Evolutionary conservation across 2,329 filamentous ascomycete genomes (phyloP).

Genomic region (Chaetomiaceae sp.): DNA sequence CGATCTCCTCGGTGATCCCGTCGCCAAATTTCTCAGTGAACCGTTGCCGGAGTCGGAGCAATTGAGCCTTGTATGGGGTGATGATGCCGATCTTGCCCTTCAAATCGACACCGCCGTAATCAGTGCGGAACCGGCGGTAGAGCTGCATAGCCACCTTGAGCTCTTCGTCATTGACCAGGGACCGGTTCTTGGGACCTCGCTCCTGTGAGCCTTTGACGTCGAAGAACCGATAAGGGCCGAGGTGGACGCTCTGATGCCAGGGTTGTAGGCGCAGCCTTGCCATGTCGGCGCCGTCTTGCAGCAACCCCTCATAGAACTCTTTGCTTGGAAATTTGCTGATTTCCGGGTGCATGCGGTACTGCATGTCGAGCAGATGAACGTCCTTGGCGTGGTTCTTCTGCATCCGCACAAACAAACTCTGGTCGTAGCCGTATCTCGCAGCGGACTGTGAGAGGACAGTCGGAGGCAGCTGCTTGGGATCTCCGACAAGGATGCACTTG

Average conservation of each 20-base stretch:
- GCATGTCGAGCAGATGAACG: slow-evolving; percentile 91
- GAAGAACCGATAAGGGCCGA: slow-evolving; percentile 95
- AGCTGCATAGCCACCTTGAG: slow-evolving; percentile 80
- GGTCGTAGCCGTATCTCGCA: slow-evolving; percentile 89
- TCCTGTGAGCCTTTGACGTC: slow-evolving; percentile 87
- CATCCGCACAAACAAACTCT: slow-evolving; percentile 98
- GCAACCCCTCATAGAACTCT: slow-evolving; percentile 85
- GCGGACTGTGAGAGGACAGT: slow-evolving; percentile 94
- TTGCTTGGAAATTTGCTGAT: slow-evolving; percentile 88
- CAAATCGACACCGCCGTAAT: slow-evolving; percentile 66
- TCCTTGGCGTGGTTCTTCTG: slow-evolving; percentile 84
- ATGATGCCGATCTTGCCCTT: slow-evolving; percentile 90
- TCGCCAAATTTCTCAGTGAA: slow-evolving; percentile 73
- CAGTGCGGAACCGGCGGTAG: slow-evolving; percentile 71
- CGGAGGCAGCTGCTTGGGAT: slow-evolving; percentile 93
- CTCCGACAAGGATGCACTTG: slow-evolving; percentile 95
- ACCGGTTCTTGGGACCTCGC: slow-evolving; percentile 77
- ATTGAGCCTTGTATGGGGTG: slow-evolving; percentile 93
- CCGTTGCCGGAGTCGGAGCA: slow-evolving; percentile 70
- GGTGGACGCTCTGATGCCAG: slow-evolving; percentile 78
- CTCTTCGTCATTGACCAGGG: slow-evolving; percentile 83
- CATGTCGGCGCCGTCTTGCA: slow-evolving; percentile 85
- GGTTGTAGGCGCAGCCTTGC: slow-evolving; percentile 66
- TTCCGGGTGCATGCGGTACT: slow-evolving; percentile 98
- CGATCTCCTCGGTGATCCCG: slow-evolving; percentile 69